phyloP scores from a whole-genome alignment of 495 filamentous ascomycete genomes.

The Neurospora hispaniola region DNA sequence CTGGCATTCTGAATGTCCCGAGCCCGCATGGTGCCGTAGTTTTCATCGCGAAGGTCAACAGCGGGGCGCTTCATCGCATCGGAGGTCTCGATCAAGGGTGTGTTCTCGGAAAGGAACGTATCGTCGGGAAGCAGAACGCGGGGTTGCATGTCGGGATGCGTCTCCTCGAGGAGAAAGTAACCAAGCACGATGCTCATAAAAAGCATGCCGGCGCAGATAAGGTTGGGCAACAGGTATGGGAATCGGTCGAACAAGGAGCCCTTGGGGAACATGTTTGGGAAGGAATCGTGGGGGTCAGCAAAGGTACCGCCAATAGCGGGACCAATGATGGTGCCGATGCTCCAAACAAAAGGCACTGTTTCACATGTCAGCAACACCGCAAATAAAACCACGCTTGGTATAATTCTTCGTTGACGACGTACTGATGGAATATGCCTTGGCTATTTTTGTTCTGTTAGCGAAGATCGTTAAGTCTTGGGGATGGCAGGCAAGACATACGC shows the following conservation, averaged over 20 bases:
- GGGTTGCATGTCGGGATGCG: slow-evolving; percentile 68
- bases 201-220: slow-evolving; percentile 64
- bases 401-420: neutral
- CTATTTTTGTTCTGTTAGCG: slow-evolving; percentile 34
- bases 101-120: slow-evolving; percentile 49
- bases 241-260: slow-evolving; percentile 59
- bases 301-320: slow-evolving; percentile 73
- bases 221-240: slow-evolving; percentile 74
- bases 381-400: neutral
- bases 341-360: slow-evolving; percentile 77
- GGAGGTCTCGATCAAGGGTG: slow-evolving; percentile 60
- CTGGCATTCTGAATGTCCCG: slow-evolving; percentile 36
- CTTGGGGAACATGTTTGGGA: slow-evolving; percentile 52
- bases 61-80: slow-evolving; percentile 58
- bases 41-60: slow-evolving; percentile 61
- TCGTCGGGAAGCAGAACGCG: slow-evolving; percentile 42
- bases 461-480: neutral
- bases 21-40: slow-evolving; percentile 66
- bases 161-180: slow-evolving; percentile 67
- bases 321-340: slow-evolving; percentile 73
- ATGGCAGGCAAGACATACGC: slow-evolving; percentile 42
- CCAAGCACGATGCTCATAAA: slow-evolving; percentile 61
- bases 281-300: slow-evolving; percentile 59
- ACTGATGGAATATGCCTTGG: slow-evolving; percentile 63
- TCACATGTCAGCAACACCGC: neutral